Percentiles rank a stretch among this genome's conserved stretches.
These are phyloP conservation scores for Vanderwaltozyma tropicalis DNA, from an alignment of 805 yeast genomes.

Conservation along the genomic window DNA sequence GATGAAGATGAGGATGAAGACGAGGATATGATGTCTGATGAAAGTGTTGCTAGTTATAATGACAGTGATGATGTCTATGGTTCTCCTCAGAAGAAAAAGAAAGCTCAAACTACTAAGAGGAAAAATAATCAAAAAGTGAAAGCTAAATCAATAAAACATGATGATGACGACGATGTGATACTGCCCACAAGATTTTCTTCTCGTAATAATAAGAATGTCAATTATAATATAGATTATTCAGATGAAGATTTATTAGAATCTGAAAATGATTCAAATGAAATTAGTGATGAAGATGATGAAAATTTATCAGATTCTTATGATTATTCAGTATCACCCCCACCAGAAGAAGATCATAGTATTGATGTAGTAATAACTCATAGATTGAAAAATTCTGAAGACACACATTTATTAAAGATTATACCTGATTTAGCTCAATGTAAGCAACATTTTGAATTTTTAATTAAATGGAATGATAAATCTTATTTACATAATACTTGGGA, in stretches of 20 bases:
- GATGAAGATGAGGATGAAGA: slow-evolving; percentile 23
- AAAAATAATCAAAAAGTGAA: slow-evolving; percentile 6
- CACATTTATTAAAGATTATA: slow-evolving; percentile 23
- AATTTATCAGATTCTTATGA: slow-evolving; percentile 10
- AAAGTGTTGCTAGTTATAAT: slow-evolving; percentile 14
- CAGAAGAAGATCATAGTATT: slow-evolving; percentile 26
- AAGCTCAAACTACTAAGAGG: slow-evolving; percentile 3
- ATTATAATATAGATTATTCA: slow-evolving; percentile 64
- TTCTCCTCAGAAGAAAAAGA: slow-evolving; percentile 7
- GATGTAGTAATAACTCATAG: slow-evolving; percentile 23
- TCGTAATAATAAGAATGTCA: slow-evolving; percentile 53
- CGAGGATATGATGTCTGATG: slow-evolving; percentile 21
- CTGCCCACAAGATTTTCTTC: slow-evolving; percentile 68
- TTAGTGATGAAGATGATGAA: slow-evolving; percentile 23
- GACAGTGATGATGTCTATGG: slow-evolving; percentile 17
- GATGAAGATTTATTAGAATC: slow-evolving; percentile 35
- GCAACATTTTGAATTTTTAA: slow-evolving; percentile 45
- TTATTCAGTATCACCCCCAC: slow-evolving; percentile 26
- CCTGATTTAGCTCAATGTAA: slow-evolving; percentile 44
- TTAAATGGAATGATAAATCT: slow-evolving; percentile 82
- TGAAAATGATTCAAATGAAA: slow-evolving; percentile 13
- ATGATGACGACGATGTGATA: slow-evolving; percentile 13
- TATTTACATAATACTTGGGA: slow-evolving; percentile 97
- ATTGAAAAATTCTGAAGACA: slow-evolving; percentile 17
- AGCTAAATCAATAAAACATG: slow-evolving; percentile 7